Percentiles rank a stretch among this genome's conserved stretches.
phyloP scores from a whole-genome alignment of 2,329 filamentous ascomycete genomes.

The Xylariaceae sp. region DNA sequence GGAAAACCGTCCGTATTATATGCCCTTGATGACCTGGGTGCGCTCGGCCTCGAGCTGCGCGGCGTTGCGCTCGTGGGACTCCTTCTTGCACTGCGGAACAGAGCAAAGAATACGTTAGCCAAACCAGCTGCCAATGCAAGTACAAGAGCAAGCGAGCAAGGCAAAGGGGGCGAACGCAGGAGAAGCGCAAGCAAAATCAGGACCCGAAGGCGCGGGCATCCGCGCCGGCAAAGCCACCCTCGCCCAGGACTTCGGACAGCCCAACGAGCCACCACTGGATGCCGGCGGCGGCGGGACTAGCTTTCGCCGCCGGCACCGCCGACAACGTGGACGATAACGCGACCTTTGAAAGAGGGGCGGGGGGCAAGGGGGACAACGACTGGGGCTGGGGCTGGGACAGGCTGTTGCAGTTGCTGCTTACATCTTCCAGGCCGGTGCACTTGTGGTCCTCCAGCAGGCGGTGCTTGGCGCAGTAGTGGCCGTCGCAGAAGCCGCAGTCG shows the following conservation, averaged over 20 bases:
- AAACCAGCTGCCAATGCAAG: too few relatives aligned
- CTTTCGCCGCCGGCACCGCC: too few relatives aligned
- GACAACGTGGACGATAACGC: not conserved
- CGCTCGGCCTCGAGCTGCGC: slow-evolving; percentile 87
- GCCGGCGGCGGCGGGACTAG: slow-evolving; percentile 1
- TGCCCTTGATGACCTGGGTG: slow-evolving; percentile 87
- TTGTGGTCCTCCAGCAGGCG: slow-evolving; percentile 89
- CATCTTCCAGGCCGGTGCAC: slow-evolving; percentile 85
- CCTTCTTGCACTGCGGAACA: slow-evolving; percentile 73
- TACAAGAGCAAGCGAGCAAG: too few relatives aligned
- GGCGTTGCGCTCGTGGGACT: slow-evolving; percentile 88
- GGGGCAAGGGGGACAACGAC: not conserved
- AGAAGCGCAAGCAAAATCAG: too few relatives aligned
- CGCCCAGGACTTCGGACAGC: slow-evolving; percentile 26
- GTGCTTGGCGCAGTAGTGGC: slow-evolving; percentile 93
- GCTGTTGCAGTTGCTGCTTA: too few relatives aligned
- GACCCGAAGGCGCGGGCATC: slow-evolving; percentile 12
- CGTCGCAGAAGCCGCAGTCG: slow-evolving; percentile 90
- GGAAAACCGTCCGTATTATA: too few relatives aligned
- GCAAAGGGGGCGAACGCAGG: too few relatives aligned
- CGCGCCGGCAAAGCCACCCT: slow-evolving; percentile 15
- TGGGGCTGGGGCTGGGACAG: slow-evolving; percentile 15
- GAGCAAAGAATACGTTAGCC: slow-evolving; percentile 25
- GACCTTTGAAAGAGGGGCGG: not conserved
- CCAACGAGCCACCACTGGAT: slow-evolving; percentile 35